Conservation (phyloP, 192 early-diverging fungal genomes). For the Spizellomyces sp. region DNA sequence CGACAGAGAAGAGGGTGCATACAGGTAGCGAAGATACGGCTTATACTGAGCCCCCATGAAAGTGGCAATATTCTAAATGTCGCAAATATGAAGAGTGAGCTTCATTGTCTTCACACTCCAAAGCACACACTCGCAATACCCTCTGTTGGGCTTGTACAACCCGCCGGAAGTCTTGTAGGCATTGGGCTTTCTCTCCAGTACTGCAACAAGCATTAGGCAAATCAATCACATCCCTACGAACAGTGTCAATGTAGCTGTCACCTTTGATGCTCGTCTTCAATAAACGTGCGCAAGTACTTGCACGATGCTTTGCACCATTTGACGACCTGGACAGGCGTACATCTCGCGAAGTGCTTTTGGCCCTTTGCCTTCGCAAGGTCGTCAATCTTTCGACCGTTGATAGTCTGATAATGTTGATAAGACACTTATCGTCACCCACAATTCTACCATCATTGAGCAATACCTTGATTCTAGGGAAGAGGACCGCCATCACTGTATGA, state of each 20-base stretch:
- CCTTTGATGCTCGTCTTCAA: constrained; percentile 15
- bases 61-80: not conserved
- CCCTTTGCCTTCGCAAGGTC: not conserved
- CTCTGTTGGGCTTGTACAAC: constrained; percentile 12
- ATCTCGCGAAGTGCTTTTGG: not conserved
- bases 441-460: too few species aligned
- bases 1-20: not conserved
- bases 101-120: not conserved
- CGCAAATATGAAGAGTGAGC: not conserved
- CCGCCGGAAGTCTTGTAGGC: not conserved
- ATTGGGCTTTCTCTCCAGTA: not conserved
- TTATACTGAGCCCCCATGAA: not conserved
- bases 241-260: not conserved
- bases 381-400: constrained; percentile 6
- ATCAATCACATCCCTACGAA: not conserved
- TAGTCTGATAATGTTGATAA: not conserved
- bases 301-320: constrained; percentile 21
- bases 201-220: not conserved
- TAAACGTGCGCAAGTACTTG: constrained; percentile 10
- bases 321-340: not conserved
- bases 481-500: constrained; percentile 1
- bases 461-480: constrained; percentile 23
- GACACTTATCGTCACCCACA: not conserved
- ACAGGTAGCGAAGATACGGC: constrained; percentile 13
- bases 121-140: not conserved